phyloP scores from a whole-genome alignment of 805 yeast genomes.

The Ogataea neopini region DNA sequence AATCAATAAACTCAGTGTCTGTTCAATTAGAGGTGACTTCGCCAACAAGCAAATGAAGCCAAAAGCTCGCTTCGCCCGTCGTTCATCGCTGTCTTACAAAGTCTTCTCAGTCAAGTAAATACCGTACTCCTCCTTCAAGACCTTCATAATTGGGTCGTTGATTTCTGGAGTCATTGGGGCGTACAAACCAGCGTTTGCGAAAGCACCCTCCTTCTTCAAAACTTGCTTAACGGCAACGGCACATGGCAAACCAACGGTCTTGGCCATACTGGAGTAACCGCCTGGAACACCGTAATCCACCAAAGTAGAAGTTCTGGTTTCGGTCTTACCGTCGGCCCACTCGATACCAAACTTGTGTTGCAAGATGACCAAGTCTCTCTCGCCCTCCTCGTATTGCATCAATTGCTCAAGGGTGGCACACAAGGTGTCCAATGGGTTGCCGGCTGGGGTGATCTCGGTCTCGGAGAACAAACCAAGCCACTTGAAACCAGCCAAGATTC shows the following conservation, averaged over 20 bases:
- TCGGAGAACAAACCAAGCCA: constrained; percentile 94
- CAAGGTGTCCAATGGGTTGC: constrained; percentile 91
- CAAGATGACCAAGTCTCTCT: constrained; percentile 90
- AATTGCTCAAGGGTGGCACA: constrained; percentile 94
- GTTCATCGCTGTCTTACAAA: constrained; percentile 32
- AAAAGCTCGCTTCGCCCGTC: not conserved
- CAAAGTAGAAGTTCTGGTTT: constrained; percentile 92
- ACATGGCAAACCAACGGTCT: constrained; percentile 97
- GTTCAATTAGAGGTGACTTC: no score
- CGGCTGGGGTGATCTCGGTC: constrained; percentile 77
- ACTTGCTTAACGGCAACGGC: constrained; percentile 91
- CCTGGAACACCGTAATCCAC: constrained; percentile 92
- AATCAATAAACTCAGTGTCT: no score
- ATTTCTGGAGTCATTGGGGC: constrained; percentile 93
- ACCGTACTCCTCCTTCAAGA: constrained; percentile 85
- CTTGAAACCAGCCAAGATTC: constrained; percentile 83
- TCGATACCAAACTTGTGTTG: constrained; percentile 98
- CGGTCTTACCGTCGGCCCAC: constrained; percentile 90
- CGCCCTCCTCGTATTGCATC: constrained; percentile 95
- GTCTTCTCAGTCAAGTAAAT: constrained; percentile 90
- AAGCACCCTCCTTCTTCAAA: constrained; percentile 63
- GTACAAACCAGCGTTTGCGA: constrained; percentile 75
- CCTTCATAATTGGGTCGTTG: constrained; percentile 87
- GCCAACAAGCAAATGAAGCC: no score
- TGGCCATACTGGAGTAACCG: constrained; percentile 98